Conservation (phyloP, 331 rosid species). For the Acacia pycnantha region DNA sequence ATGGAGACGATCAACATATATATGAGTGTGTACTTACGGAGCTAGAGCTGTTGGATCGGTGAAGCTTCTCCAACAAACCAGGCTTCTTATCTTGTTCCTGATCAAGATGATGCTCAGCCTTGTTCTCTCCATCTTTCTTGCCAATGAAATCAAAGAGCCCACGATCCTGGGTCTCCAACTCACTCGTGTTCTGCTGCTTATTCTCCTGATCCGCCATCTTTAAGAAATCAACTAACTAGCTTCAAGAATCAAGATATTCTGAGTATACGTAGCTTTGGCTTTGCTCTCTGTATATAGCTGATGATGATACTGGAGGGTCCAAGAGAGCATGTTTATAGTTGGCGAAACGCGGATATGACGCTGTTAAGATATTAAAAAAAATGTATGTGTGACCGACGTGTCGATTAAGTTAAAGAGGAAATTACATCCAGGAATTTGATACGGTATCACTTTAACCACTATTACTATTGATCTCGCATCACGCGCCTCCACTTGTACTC, state of each 20-base stretch:
- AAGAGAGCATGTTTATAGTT: not conserved
- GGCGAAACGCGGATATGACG: not conserved
- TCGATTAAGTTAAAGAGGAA: not conserved
- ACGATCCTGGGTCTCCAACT: not conserved
- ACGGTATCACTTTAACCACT: not conserved
- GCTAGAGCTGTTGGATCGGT: conserved; percentile 69
- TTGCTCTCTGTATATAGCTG: not conserved
- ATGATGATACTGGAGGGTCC: not conserved
- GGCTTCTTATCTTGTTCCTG: conserved; percentile 33
- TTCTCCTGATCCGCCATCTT: not conserved
- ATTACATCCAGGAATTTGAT: not conserved
- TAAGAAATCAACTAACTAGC: not conserved
- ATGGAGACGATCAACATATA: not conserved
- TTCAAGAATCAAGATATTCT: not conserved
- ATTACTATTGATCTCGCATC: not conserved
- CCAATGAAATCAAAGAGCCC: not conserved
- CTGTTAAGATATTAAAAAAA: not conserved
- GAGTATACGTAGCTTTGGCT: not conserved
- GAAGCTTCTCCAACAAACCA: conserved; percentile 56
- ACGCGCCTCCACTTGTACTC: not conserved
- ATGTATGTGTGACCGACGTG: not conserved
- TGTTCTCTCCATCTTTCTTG: not conserved
- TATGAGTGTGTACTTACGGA: conserved; percentile 48
- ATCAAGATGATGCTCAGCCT: not conserved
- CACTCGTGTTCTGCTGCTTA: not conserved